Evolutionary conservation across 2,329 filamentous ascomycete species (phyloP), one percentile per base, ranked within the genome.

Genomic region (Cytospora piceae): DNA sequence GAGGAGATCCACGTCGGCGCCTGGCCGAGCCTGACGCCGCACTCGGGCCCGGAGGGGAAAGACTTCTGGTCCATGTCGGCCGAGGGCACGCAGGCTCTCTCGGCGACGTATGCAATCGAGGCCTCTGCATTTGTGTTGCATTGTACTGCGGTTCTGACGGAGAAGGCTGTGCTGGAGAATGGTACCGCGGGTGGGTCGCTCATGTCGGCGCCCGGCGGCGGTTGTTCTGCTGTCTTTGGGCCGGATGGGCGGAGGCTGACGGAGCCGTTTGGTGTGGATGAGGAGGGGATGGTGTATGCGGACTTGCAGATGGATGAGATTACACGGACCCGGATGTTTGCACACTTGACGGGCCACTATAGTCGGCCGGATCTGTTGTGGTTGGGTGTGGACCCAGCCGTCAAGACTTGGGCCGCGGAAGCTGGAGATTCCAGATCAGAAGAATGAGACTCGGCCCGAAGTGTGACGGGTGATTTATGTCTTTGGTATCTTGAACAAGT

Each of bases 81-180:
- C 8, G 72, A 74, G 32, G 60, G 60, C 49, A 3, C n/a, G 52
- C 77, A 77, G 34, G 78, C 71, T 54, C 74, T 86, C 1, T 81
- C 83, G 0, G 82, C 82, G 67, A 79, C 81, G 0, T 87, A 87
- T 69, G 85, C 86, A 1, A 81, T 88, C 11, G 86, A 89, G 71
- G 80, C 82, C 1, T 77, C 78, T 11, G 73, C 82, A 0, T 88
- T 83, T 66, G 85, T 88, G 0, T 77, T 87, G 3, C 83, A 85
- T 68, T 75, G 75, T 57, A 85, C 83, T 0, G 73, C 79, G 0
- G 77, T 87, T 3, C 14, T 63, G 7, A 60, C 51, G 6, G 55
- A 54, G 8, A 64, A 64, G 56, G 63, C 61, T 2, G 29, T 63
- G 15, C 34, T 29, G 60, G 52, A 51, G n/a, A 66, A 57, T 1